These are phyloP conservation scores for Pseudoscleropodium purum DNA, from an alignment of 225 moss, liverwort and hornwort genomes.

Conservation along the genomic window DNA sequence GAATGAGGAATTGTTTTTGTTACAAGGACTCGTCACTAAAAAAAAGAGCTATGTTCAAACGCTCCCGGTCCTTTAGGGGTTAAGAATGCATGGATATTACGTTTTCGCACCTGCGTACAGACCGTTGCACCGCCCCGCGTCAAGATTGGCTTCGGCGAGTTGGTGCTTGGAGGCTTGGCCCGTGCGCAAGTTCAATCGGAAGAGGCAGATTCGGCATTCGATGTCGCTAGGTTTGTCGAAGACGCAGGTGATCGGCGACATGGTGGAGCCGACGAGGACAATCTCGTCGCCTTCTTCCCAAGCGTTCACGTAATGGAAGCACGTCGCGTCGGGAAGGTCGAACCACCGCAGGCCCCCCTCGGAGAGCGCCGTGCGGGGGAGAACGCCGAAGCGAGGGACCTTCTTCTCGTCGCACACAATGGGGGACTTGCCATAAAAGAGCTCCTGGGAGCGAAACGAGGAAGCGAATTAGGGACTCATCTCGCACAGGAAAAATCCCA, in stretches of 20 bases:
- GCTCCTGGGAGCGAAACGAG: neutral
- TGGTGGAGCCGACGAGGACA: constrained; percentile 6
- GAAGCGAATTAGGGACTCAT: neutral
- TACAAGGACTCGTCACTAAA: too few relatives aligned
- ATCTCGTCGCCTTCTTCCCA: constrained; percentile 49
- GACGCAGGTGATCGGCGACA: neutral
- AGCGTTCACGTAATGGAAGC: constrained; percentile 32
- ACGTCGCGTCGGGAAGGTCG: constrained; percentile 14
- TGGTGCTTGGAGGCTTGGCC: constrained; percentile 12
- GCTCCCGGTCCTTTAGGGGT: too few relatives aligned
- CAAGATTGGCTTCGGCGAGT: constrained; percentile 7
- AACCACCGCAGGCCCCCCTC: constrained; percentile 28
- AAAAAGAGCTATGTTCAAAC: too few relatives aligned
- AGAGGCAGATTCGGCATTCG: neutral
- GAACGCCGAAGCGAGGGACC: constrained; percentile 22
- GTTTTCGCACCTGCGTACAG: neutral
- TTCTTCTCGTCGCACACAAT: constrained; percentile 19
- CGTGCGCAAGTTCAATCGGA: constrained; percentile 26
- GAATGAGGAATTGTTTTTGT: too few relatives aligned
- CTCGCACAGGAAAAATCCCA: too few relatives aligned
- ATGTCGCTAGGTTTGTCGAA: constrained; percentile 7
- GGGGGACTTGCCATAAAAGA: constrained; percentile 9
- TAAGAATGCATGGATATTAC: neutral
- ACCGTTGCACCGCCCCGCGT: constrained; percentile 14
- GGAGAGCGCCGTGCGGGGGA: neutral